Evolutionary conservation across 164 flowering plant genomes (phyloP).

Genomic region (Vitis riparia): DNA sequence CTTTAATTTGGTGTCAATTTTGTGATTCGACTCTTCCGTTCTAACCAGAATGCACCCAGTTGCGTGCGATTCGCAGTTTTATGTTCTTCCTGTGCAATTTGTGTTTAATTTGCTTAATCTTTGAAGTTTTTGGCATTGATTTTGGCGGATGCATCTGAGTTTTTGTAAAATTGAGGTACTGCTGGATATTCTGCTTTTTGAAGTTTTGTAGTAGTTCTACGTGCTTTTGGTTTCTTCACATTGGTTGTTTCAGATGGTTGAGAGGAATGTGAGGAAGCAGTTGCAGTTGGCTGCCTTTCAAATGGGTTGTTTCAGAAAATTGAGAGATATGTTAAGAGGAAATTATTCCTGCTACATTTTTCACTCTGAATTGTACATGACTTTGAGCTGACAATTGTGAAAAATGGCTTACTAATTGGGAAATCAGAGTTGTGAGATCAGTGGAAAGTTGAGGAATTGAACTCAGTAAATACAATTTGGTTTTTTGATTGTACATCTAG

Average conservation of each 20-base stretch:
- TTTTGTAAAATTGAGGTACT: conserved; percentile 1
- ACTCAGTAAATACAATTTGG: neutral
- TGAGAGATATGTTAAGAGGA: no score
- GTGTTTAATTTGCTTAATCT: neutral
- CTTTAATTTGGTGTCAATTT: neutral
- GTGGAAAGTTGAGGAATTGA: neutral
- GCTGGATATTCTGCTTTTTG: neutral
- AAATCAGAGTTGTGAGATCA: neutral
- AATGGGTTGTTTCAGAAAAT: no score
- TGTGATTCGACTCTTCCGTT: neutral
- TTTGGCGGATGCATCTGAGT: neutral
- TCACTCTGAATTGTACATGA: no score
- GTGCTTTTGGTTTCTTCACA: no score
- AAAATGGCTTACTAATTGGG: neutral
- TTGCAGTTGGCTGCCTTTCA: no score
- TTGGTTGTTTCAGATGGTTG: no score
- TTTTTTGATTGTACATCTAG: neutral
- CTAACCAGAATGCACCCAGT: neutral
- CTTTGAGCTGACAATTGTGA: neutral
- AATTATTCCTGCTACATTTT: no score
- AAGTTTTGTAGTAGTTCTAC: neutral
- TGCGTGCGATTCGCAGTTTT: neutral
- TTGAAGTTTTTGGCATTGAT: neutral
- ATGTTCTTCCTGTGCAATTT: neutral
- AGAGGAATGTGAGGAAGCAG: no score